Conservation (phyloP, 768 basidiomycete genomes). For the Suillus clintonianus region DNA sequence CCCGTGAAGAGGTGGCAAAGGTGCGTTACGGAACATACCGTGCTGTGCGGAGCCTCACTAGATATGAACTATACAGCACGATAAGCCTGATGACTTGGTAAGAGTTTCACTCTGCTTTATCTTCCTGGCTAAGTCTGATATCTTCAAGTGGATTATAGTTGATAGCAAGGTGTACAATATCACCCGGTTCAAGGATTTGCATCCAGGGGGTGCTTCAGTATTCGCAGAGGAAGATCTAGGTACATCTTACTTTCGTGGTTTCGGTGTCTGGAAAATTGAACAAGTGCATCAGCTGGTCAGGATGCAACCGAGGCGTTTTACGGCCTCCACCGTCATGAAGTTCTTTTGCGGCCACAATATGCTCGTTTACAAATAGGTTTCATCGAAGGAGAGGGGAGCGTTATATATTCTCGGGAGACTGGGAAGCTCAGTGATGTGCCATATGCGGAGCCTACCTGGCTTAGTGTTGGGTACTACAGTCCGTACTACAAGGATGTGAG, state of each 20-base stretch:
- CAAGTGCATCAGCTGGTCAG: slow-evolving; percentile 53
- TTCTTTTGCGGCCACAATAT: slow-evolving; percentile 69
- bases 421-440: slow-evolving; percentile 70
- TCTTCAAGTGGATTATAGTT: slow-evolving; percentile 75
- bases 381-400: slow-evolving; percentile 58
- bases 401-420: slow-evolving; percentile 44
- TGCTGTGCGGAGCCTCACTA: neutral
- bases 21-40: slow-evolving; percentile 31
- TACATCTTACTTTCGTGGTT: slow-evolving; percentile 30
- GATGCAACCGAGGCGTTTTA: slow-evolving; percentile 83
- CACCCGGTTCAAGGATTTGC: slow-evolving; percentile 73
- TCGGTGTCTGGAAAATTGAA: neutral
- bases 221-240: slow-evolving; percentile 75
- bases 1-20: slow-evolving; percentile 73
- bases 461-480: slow-evolving; percentile 61
- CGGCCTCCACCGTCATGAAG: slow-evolving; percentile 73
- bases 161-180: slow-evolving; percentile 85
- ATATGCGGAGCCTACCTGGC: slow-evolving; percentile 80
- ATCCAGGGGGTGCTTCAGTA: slow-evolving; percentile 80
- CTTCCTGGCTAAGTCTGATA: neutral
- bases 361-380: slow-evolving; percentile 62
- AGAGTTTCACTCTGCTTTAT: slow-evolving; percentile 18
- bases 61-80: slow-evolving; percentile 53
- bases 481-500: slow-evolving; percentile 77
- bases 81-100: slow-evolving; percentile 73